phyloP scores from a whole-genome alignment of 2,329 filamentous ascomycete genomes.

The Sporothrix sp. region DNA sequence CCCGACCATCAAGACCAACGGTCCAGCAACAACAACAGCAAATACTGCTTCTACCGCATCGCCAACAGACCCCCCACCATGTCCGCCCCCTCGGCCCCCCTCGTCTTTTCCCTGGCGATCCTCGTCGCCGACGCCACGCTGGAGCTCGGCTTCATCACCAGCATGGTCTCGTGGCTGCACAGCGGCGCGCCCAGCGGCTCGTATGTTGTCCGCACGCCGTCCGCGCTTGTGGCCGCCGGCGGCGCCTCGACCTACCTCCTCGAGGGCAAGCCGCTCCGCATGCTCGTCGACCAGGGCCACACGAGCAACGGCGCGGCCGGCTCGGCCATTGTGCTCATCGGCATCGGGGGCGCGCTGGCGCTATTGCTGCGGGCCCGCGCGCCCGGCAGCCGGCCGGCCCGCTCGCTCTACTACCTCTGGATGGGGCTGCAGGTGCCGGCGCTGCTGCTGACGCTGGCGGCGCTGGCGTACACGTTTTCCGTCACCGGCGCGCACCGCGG shows the following conservation, averaged over 20 bases:
- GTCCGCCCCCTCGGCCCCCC: constrained; percentile 10
- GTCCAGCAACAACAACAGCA: neutral
- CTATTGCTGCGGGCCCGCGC: constrained; percentile 17
- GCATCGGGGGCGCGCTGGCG: constrained; percentile 25
- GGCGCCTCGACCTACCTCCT: constrained; percentile 20
- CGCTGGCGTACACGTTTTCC: constrained; percentile 29
- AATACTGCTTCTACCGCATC: neutral
- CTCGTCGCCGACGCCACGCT: constrained; percentile 30
- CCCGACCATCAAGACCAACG: neutral
- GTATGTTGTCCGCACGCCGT: constrained; percentile 21
- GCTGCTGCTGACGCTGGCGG: constrained; percentile 27
- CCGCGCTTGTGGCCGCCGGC: neutral
- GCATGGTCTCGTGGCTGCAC: constrained; percentile 31
- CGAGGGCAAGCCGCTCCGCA: constrained; percentile 22
- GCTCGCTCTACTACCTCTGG: constrained; percentile 27
- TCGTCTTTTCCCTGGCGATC: constrained; percentile 23
- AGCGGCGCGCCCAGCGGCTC: constrained; percentile 19
- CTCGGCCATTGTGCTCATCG: constrained; percentile 28
- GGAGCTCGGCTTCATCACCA: constrained; percentile 30
- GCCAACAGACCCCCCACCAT: constrained; percentile 9
- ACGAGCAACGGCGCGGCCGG: constrained; percentile 33
- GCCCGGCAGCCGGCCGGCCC: neutral
- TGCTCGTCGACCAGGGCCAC: constrained; percentile 32
- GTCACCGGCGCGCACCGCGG: constrained; percentile 23
- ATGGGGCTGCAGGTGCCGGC: constrained; percentile 26